A percentile compares a stretch with the other conserved stretches of the same genome.
phyloP scores from a whole-genome alignment of 2,329 filamentous ascomycete genomes.

The Stachybotrys echinatus region DNA sequence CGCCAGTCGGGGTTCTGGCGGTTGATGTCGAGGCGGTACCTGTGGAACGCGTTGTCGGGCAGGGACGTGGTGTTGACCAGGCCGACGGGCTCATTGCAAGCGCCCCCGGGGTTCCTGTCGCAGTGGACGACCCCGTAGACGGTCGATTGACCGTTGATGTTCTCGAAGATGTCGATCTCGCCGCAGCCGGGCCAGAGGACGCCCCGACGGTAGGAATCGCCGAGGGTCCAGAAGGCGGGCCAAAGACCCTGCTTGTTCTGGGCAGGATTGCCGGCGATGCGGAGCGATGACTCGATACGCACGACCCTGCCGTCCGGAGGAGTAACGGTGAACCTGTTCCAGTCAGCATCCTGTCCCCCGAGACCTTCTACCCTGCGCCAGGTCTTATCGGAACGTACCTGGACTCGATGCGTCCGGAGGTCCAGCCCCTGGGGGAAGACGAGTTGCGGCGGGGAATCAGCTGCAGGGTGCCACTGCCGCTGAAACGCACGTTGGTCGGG shows the following conservation, averaged over 20 bases:
- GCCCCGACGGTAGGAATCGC: slow-evolving; percentile 32
- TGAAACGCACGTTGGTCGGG: slow-evolving; percentile 34
- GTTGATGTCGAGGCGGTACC: slow-evolving; percentile 36
- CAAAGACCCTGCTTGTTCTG: slow-evolving; percentile 36
- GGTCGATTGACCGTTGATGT: slow-evolving; percentile 31
- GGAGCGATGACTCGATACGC: slow-evolving; percentile 31
- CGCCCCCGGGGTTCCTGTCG: slow-evolving; percentile 28
- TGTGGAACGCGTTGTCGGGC: slow-evolving; percentile 31
- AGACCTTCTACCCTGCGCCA: not conserved
- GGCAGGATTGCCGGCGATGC: slow-evolving; percentile 29
- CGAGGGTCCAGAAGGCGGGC: slow-evolving; percentile 41
- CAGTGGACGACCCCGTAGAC: slow-evolving; percentile 38
- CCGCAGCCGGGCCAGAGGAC: slow-evolving; percentile 35
- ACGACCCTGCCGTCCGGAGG: slow-evolving; percentile 27
- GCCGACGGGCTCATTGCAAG: slow-evolving; percentile 36
- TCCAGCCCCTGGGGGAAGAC: slow-evolving; percentile 26
- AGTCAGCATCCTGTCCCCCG: not conserved
- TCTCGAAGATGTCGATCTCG: slow-evolving; percentile 39
- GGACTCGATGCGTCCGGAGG: slow-evolving; percentile 37
- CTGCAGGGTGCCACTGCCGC: slow-evolving; percentile 37
- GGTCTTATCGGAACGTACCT: slow-evolving; percentile 16
- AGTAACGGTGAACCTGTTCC: slow-evolving; percentile 24
- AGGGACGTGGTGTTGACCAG: slow-evolving; percentile 23
- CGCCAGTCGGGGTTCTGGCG: slow-evolving; percentile 33
- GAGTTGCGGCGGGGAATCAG: slow-evolving; percentile 32